Percentiles rank a stretch among this genome's conserved stretches.
These are phyloP conservation scores for Solanum hybrid DNA, from an alignment of 305 asterid genomes.

Conservation along the genomic window DNA sequence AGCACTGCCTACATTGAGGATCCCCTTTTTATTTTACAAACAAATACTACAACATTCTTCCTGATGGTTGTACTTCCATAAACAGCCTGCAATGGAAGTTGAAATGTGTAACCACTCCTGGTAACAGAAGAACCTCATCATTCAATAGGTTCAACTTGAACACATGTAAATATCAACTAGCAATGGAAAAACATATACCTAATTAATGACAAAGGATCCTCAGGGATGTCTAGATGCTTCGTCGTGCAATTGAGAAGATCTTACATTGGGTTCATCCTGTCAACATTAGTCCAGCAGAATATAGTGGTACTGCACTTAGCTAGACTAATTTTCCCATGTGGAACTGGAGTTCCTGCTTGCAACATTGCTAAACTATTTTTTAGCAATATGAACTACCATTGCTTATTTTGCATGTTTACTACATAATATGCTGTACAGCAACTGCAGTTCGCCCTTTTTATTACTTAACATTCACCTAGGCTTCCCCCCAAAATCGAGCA, in stretches of 20 bases:
- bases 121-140: not conserved
- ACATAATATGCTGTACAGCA: not conserved
- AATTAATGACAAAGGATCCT: not conserved
- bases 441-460: not conserved
- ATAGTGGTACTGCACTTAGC: not conserved
- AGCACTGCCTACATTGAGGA: not conserved
- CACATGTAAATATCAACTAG: not conserved
- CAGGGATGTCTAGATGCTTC: conserved; percentile 6
- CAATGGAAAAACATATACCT: not conserved
- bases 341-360: not conserved
- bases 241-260: conserved; percentile 12
- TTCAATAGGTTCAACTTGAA: not conserved
- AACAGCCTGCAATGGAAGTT: not conserved
- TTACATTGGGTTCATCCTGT: conserved; percentile 11
- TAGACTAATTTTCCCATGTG: not conserved
- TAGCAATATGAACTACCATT: not conserved
- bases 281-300: conserved; percentile 1
- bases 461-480: not conserved
- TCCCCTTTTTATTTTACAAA: not conserved
- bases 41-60: not conserved
- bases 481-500: not conserved
- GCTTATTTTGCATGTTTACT: not conserved
- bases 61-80: not conserved
- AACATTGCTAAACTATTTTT: not conserved
- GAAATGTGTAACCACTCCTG: not conserved